Conservation (phyloP, 371 early-diverging fungal species). For the Chytridium lagenaria region DNA sequence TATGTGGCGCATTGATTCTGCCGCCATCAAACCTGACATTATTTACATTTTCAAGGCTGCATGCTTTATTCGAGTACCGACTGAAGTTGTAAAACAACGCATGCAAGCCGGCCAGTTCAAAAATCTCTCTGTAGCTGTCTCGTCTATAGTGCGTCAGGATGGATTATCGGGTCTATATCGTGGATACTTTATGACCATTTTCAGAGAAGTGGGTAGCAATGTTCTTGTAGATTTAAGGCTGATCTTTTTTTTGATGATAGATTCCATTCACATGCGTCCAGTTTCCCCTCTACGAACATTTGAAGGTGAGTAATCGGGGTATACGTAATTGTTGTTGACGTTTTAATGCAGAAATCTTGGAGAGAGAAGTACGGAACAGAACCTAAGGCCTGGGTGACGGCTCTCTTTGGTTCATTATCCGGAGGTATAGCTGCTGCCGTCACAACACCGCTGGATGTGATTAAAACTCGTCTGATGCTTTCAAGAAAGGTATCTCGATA, state of each 20-base stretch:
- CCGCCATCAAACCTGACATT: no score
- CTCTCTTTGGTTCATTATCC: slow-evolving; percentile 84
- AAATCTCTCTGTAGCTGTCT: slow-evolving; percentile 36
- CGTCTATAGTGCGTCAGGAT: slow-evolving; percentile 60
- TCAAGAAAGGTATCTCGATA: slow-evolving; percentile 36
- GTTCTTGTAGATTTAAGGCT: neutral
- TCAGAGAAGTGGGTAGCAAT: slow-evolving; percentile 68
- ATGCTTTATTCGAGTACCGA: slow-evolving; percentile 92
- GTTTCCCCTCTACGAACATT: slow-evolving; percentile 92
- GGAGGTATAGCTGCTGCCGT: slow-evolving; percentile 59
- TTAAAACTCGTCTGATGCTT: slow-evolving; percentile 64
- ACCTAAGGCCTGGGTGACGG: slow-evolving; percentile 82
- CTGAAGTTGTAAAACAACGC: slow-evolving; percentile 94
- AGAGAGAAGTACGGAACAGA: slow-evolving; percentile 46
- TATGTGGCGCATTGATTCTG: no score
- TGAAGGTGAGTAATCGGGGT: slow-evolving; percentile 62
- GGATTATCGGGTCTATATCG: slow-evolving; percentile 89
- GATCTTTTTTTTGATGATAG: slow-evolving; percentile 44
- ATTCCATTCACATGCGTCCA: slow-evolving; percentile 97
- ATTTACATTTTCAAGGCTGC: slow-evolving; percentile 85
- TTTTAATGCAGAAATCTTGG: slow-evolving; percentile 29
- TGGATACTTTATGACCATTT: slow-evolving; percentile 89
- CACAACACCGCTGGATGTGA: slow-evolving; percentile 63
- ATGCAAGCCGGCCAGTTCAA: slow-evolving; percentile 89
- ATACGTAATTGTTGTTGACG: neutral